Conservation (phyloP, 352 stramenopile species). For the Phytophthora pini region DNA sequence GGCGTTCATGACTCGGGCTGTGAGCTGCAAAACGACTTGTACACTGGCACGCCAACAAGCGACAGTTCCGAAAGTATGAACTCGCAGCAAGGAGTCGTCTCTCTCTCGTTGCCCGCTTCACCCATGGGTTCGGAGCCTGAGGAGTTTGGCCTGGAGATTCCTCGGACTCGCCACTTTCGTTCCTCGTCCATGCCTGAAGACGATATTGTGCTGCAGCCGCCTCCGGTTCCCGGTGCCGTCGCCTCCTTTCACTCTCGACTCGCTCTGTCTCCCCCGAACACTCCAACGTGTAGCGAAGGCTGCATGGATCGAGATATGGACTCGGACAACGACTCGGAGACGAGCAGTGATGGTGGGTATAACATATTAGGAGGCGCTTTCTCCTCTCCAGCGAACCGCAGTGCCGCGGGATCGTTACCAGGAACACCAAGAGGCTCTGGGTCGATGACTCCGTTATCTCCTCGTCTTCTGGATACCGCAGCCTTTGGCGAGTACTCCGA, state of each 20-base stretch:
- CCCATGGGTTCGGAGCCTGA: slow-evolving; percentile 16
- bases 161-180: slow-evolving; percentile 12
- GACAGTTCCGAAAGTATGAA: slow-evolving; percentile 11
- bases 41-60: slow-evolving; percentile 35
- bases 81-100: slow-evolving; percentile 11
- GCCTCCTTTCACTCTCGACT: slow-evolving; percentile 19
- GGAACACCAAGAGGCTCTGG: slow-evolving; percentile 22
- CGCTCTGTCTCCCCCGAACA: slow-evolving; percentile 33
- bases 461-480: slow-evolving; percentile 56
- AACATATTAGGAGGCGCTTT: slow-evolving; percentile 21
- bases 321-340: slow-evolving; percentile 51
- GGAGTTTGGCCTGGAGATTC: slow-evolving; percentile 2
- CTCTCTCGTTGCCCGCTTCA: slow-evolving; percentile 54
- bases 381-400: slow-evolving; percentile 26
- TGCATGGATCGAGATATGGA: slow-evolving; percentile 25
- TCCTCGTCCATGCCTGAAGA: slow-evolving; percentile 25
- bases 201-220: slow-evolving; percentile 9
- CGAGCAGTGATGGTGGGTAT: slow-evolving; percentile 47
- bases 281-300: slow-evolving; percentile 28
- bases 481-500: slow-evolving; percentile 53
- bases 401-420: slow-evolving; percentile 22
- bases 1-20: slow-evolving; percentile 88
- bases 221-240: slow-evolving; percentile 6
- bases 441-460: slow-evolving; percentile 48
- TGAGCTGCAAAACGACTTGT: slow-evolving; percentile 62